Percentiles rank a stretch among this genome's conserved stretches.
These are phyloP conservation scores for Boletus tomentosulus DNA, from an alignment of 768 basidiomycete genomes.

Conservation along the genomic window DNA sequence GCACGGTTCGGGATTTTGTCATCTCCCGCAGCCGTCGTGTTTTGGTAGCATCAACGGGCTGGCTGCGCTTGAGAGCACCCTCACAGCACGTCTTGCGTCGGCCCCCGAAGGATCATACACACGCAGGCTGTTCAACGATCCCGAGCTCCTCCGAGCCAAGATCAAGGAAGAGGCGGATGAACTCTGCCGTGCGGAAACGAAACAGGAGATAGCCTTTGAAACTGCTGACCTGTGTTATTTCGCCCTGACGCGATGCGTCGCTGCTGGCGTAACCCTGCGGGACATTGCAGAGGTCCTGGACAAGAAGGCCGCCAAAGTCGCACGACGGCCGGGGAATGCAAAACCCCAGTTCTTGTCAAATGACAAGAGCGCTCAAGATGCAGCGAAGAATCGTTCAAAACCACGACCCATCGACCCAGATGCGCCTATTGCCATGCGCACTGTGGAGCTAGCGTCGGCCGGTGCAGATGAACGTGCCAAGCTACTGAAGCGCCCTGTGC, in stretches of 20 bases:
- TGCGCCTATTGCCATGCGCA: constrained; percentile 73
- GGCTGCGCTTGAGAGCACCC: constrained; percentile 72
- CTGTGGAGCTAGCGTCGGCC: constrained; percentile 50
- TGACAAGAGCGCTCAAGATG: constrained; percentile 16
- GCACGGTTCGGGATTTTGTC: constrained; percentile 91
- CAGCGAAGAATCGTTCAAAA: constrained; percentile 28
- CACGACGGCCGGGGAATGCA: constrained; percentile 84
- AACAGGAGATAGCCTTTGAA: constrained; percentile 87
- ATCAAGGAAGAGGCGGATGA: constrained; percentile 99
- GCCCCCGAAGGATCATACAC: constrained; percentile 95
- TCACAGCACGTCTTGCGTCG: constrained; percentile 62
- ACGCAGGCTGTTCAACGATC: constrained; percentile 75
- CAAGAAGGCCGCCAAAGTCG: constrained; percentile 80
- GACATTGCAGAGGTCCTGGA: constrained; percentile 86
- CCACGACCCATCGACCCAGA: constrained; percentile 28
- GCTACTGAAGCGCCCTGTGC: constrained; percentile 84
- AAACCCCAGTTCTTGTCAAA: constrained; percentile 69
- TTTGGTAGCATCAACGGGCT: constrained; percentile 83
- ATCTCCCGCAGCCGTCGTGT: constrained; percentile 82
- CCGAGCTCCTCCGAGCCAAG: constrained; percentile 81
- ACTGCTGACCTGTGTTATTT: constrained; percentile 96
- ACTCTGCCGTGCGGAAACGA: constrained; percentile 75
- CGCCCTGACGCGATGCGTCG: constrained; percentile 77
- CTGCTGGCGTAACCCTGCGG: constrained; percentile 72
- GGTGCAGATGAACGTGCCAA: constrained; percentile 52